Percentiles rank a stretch among this genome's conserved stretches.
These are phyloP conservation scores for Metschnikowia aberdeeniae DNA, from an alignment of 805 yeast species.

Conservation along the genomic window DNA sequence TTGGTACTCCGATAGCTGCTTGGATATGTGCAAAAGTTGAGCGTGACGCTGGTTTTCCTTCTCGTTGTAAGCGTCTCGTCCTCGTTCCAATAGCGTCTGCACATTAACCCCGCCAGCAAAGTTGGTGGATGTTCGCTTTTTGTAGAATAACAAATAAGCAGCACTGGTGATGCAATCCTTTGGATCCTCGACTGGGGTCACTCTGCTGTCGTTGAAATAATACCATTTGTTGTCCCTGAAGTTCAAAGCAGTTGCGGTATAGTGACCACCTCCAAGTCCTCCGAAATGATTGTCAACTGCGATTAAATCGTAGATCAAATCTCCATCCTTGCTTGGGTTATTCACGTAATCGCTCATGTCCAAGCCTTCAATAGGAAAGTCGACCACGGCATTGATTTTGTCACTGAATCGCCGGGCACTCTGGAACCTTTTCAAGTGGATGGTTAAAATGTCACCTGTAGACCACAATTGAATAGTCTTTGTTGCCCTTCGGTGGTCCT, in stretches of 20 bases:
- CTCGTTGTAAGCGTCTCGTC: conserved; percentile 43
- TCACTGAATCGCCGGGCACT: conserved; percentile 82
- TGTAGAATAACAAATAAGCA: conserved; percentile 83
- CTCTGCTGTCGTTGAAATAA: conserved; percentile 83
- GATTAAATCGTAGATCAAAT: conserved; percentile 69
- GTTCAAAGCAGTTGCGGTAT: conserved; percentile 85
- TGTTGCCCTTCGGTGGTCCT: conserved; percentile 85
- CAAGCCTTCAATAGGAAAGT: conserved; percentile 80
- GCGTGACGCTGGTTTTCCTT: conserved; percentile 41
- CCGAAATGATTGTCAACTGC: conserved; percentile 97
- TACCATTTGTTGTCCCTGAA: conserved; percentile 79
- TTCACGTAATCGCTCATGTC: conserved; percentile 63
- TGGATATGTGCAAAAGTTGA: conserved; percentile 11
- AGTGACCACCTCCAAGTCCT: conserved; percentile 96
- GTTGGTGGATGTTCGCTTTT: conserved; percentile 43
- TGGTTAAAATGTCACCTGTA: conserved; percentile 85
- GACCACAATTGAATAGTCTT: conserved; percentile 90
- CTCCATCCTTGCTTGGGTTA: conserved; percentile 19
- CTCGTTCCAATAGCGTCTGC: conserved; percentile 31
- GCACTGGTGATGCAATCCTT: conserved; percentile 63
- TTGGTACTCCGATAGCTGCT: conserved; percentile 15
- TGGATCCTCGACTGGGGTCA: conserved; percentile 53
- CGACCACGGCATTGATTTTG: conserved; percentile 79
- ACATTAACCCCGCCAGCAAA: conserved; percentile 15
- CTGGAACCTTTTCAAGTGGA: conserved; percentile 88